Conservation (phyloP, 352 stramenopile species). For the Bremia lactucae region DNA sequence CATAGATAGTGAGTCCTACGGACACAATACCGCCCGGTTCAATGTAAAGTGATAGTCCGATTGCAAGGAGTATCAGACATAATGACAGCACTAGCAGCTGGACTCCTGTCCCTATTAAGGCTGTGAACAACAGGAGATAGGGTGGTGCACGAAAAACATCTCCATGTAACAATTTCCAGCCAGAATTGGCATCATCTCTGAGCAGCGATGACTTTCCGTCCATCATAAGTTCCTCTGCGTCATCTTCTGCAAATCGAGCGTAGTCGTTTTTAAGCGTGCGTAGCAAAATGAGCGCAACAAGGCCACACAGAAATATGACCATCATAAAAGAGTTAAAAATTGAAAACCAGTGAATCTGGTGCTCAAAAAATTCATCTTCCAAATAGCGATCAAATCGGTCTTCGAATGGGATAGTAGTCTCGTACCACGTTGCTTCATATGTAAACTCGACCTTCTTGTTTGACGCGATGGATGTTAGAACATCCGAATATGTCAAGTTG, state of each 20-base stretch:
- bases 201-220: slow-evolving; percentile 71
- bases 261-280: slow-evolving; percentile 92
- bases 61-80: slow-evolving; percentile 93
- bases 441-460: slow-evolving; percentile 90
- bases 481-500: slow-evolving; percentile 92
- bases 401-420: slow-evolving; percentile 90
- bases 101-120: slow-evolving; percentile 91
- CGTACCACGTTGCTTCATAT: slow-evolving; percentile 89
- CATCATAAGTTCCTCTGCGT: slow-evolving; percentile 80
- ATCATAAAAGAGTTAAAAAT: slow-evolving; percentile 98
- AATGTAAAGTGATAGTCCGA: slow-evolving; percentile 92
- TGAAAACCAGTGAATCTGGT: slow-evolving; percentile 98
- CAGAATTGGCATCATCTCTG: slow-evolving; percentile 77
- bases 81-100: slow-evolving; percentile 92
- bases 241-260: slow-evolving; percentile 81
- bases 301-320: slow-evolving; percentile 92
- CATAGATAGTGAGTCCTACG: slow-evolving; percentile 91
- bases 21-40: slow-evolving; percentile 93
- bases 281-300: slow-evolving; percentile 90
- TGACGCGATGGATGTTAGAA: slow-evolving; percentile 71
- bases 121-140: slow-evolving; percentile 91
- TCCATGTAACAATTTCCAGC: slow-evolving; percentile 95
- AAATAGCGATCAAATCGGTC: slow-evolving; percentile 96
- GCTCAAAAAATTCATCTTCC: slow-evolving; percentile 99
- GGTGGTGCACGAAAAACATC: slow-evolving; percentile 90